These are phyloP conservation scores for Globisporangium mamillatum DNA, from an alignment of 352 stramenopile species.

Conservation along the genomic window DNA sequence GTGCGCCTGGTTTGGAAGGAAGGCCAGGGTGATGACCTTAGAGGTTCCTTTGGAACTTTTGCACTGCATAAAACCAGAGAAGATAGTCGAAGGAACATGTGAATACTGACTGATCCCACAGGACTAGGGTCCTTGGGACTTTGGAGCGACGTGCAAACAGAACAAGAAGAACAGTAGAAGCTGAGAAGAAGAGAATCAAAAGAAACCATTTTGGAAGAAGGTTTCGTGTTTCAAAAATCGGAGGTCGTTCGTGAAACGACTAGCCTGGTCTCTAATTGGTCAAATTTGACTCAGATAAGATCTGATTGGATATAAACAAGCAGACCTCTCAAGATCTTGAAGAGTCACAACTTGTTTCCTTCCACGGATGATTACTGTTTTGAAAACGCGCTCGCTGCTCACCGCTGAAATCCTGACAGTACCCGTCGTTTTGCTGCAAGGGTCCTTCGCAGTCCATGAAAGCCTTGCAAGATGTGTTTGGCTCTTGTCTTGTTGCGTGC, in stretches of 20 bases:
- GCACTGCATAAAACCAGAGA: neutral
- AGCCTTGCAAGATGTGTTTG: no score
- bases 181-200: neutral
- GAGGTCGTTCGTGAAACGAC: neutral
- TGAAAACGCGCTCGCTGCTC: neutral
- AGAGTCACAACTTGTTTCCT: neutral
- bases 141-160: neutral
- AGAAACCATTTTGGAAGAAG: neutral
- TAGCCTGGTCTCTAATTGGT: conserved; percentile 1
- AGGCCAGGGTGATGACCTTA: neutral
- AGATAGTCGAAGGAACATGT: neutral
- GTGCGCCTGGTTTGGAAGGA: neutral
- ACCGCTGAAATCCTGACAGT: neutral
- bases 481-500: no score
- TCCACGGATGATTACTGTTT: neutral
- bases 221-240: neutral
- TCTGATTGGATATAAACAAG: neutral
- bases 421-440: no score
- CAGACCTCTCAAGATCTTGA: neutral
- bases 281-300: neutral
- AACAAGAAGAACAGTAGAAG: neutral
- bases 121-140: neutral
- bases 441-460: no score
- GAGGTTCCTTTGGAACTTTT: neutral
- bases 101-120: no score